Conservation (phyloP, 768 basidiomycete genomes). For the Suillus plorans region DNA sequence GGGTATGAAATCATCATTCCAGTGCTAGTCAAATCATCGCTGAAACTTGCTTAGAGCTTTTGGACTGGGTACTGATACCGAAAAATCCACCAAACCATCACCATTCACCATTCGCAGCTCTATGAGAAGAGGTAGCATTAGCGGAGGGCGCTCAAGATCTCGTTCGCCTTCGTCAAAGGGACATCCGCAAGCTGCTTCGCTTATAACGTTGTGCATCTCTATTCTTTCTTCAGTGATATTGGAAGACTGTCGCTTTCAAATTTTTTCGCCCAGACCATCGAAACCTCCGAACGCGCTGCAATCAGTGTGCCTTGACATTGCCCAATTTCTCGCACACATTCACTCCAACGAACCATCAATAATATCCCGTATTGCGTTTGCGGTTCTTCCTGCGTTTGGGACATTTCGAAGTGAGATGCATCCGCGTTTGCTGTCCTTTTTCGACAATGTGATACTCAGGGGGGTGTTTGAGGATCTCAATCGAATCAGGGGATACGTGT, state of each 20-base stretch:
- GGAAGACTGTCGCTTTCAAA: conserved; percentile 72
- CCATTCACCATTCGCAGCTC: conserved; percentile 40
- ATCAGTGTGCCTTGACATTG: conserved; percentile 67
- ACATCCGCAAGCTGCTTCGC: conserved; percentile 43
- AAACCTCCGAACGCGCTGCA: conserved; percentile 80
- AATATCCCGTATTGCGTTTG: conserved; percentile 60
- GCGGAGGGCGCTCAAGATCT: conserved; percentile 51
- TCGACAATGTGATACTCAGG: conserved; percentile 60
- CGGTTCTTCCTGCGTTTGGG: conserved; percentile 72
- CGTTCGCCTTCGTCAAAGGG: conserved; percentile 39
- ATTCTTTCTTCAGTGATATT: conserved; percentile 61
- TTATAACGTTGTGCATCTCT: conserved; percentile 59
- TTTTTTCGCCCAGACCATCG: conserved; percentile 55
- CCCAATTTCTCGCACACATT: conserved; percentile 58
- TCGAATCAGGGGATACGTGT: conserved; percentile 31
- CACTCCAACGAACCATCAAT: conserved; percentile 52
- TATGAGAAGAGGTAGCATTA: conserved; percentile 37
- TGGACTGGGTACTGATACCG: background rate
- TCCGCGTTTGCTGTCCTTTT: conserved; percentile 62
- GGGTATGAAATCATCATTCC: conserved; percentile 29
- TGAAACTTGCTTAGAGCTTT: conserved; percentile 5
- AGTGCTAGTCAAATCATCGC: background rate
- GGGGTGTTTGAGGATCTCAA: conserved; percentile 50
- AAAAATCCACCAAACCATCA: conserved; percentile 24
- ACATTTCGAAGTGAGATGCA: conserved; percentile 67